Evolutionary conservation across 345 rosid genomes (phyloP).

Genomic region (Citrus hindsii): DNA sequence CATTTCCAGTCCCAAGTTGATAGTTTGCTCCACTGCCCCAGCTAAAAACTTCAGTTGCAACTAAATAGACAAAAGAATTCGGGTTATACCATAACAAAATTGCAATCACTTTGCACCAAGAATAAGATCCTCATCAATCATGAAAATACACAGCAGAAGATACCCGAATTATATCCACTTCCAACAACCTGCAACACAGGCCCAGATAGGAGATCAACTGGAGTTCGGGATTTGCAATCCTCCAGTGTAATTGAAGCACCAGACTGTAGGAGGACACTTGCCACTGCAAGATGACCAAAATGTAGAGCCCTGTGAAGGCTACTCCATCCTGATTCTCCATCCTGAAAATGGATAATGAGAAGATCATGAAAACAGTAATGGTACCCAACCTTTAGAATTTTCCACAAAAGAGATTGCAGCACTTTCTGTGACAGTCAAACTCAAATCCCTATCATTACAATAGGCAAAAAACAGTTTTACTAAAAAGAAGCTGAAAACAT

Average conservation of each 20-base stretch:
- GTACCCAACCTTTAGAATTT: neutral
- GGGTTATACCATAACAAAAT: slow-evolving; percentile 6
- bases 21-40: slow-evolving; percentile 99
- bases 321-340: slow-evolving; percentile 99
- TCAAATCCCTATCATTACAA: neutral
- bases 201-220: slow-evolving; percentile 87
- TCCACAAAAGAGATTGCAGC: neutral
- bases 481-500: neutral
- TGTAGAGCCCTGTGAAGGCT: slow-evolving; percentile 96
- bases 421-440: neutral
- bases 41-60: slow-evolving; percentile 86
- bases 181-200: slow-evolving; percentile 72
- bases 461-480: neutral
- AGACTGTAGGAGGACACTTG: slow-evolving; percentile 71
- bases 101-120: slow-evolving; percentile 2
- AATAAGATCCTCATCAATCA: slow-evolving; percentile 14
- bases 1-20: slow-evolving; percentile 96
- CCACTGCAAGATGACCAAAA: slow-evolving; percentile 98
- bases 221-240: slow-evolving; percentile 74
- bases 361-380: neutral
- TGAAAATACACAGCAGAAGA: slow-evolving; percentile 13
- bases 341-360: slow-evolving; percentile 42
- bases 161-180: slow-evolving; percentile 52
- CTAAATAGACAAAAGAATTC: slow-evolving; percentile 31
- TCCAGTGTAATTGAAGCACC: slow-evolving; percentile 71